These are phyloP conservation scores for Amborella trichopoda DNA, from an alignment of 164 flowering plant species.

Conservation along the genomic window DNA sequence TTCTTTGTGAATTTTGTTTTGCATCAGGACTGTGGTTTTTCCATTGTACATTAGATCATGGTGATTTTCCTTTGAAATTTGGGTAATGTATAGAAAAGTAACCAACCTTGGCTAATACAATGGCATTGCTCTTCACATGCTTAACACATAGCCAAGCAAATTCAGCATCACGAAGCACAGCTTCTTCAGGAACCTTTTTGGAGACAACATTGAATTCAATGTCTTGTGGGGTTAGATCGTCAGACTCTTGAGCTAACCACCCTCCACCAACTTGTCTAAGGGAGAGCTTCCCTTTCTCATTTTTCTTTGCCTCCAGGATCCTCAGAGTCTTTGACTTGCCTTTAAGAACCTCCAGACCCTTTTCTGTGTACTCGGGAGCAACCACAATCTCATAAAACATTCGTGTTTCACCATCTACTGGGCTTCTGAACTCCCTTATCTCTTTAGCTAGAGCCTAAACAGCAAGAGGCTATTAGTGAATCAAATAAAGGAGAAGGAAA, in stretches of 20 bases:
- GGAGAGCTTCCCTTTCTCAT: constrained; percentile 72
- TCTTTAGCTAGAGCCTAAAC: constrained; percentile 75
- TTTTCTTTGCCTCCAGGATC: constrained; percentile 83
- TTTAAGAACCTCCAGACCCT: constrained; percentile 82
- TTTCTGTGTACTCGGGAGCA: constrained; percentile 78
- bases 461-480: no score
- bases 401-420: constrained; percentile 92
- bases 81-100: no score
- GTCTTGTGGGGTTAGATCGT: constrained; percentile 71
- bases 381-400: constrained; percentile 99
- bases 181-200: constrained; percentile 43
- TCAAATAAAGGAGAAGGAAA: constrained; percentile 5
- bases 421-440: constrained; percentile 91
- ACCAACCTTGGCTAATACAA: constrained; percentile 89
- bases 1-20: no score
- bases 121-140: constrained; percentile 99
- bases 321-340: constrained; percentile 89
- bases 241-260: constrained; percentile 92
- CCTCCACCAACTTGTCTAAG: constrained; percentile 98
- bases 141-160: constrained; percentile 97
- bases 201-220: constrained; percentile 54
- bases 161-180: constrained; percentile 69
- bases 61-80: no score
- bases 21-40: no score
- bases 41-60: no score